phyloP scores from a whole-genome alignment of 257 asterid species.

The Coffea canephora region DNA sequence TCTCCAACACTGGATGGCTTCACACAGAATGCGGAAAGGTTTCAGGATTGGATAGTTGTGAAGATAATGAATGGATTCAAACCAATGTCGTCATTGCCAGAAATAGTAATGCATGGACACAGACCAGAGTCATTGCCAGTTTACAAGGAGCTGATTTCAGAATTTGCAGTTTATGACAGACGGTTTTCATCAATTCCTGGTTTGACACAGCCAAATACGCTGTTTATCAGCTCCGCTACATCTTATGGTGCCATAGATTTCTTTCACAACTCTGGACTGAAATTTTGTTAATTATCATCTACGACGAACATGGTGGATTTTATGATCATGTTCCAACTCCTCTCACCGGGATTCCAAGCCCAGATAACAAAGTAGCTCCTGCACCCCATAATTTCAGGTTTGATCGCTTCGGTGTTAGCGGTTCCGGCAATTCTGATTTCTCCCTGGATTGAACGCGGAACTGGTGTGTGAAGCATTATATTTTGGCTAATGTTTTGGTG shows the following conservation, averaged over 20 bases:
- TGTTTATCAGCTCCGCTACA: too few relatives aligned
- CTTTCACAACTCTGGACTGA: constrained; percentile 41
- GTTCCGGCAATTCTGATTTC: constrained; percentile 66
- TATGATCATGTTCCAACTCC: constrained; percentile 76
- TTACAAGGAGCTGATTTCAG: too few relatives aligned
- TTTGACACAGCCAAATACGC: too few relatives aligned
- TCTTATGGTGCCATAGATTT: too few relatives aligned
- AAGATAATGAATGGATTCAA: too few relatives aligned
- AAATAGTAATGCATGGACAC: too few relatives aligned
- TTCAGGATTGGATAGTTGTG: constrained; percentile 20
- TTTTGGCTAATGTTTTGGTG: too few relatives aligned
- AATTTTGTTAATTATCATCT: constrained; percentile 47
- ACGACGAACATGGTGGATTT: constrained; percentile 78
- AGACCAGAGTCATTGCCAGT: too few relatives aligned
- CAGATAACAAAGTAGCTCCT: constrained; percentile 53
- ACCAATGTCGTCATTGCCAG: too few relatives aligned
- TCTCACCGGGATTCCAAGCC: constrained; percentile 52
- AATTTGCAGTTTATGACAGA: too few relatives aligned
- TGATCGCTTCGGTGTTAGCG: constrained; percentile 62
- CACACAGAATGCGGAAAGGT: constrained; percentile 68
- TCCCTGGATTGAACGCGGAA: constrained; percentile 70
- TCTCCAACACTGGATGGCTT: constrained; percentile 67
- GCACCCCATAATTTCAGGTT: constrained; percentile 56
- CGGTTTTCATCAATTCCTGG: too few relatives aligned
- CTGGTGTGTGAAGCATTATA: constrained; percentile 33